A percentile compares a stretch with the other conserved stretches of the same genome.
Evolutionary conservation across 176 grass and related monocot species (phyloP).

Genomic region (Chrysopogon serrulatus): DNA sequence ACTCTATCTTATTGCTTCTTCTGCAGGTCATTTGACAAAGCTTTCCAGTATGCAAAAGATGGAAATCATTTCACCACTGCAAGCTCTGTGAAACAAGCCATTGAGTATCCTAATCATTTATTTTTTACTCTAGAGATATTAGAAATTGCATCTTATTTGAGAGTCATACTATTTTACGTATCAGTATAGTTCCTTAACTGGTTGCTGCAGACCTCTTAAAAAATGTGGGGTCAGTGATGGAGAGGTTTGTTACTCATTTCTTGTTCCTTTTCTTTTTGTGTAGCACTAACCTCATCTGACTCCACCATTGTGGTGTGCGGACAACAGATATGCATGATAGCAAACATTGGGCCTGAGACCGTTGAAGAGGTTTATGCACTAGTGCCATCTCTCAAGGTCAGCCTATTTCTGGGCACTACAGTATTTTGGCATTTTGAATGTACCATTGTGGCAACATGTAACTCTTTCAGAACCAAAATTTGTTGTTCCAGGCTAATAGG

Average conservation of each 20-base stretch:
- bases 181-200: constrained; percentile 52
- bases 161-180: background rate
- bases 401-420: constrained; percentile 24
- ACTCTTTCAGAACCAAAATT: background rate
- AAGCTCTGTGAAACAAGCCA: constrained; percentile 56
- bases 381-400: constrained; percentile 90
- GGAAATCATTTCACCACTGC: constrained; percentile 50
- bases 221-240: constrained; percentile 59
- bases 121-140: background rate
- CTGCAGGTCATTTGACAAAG: constrained; percentile 83
- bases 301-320: background rate
- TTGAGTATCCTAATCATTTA: constrained; percentile 74
- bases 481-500: constrained; percentile 45
- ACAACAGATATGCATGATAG: constrained; percentile 85
- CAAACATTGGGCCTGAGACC: constrained; percentile 73
- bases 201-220: constrained; percentile 67
- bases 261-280: background rate
- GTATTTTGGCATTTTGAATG: background rate
- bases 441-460: background rate
- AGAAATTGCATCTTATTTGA: constrained; percentile 2
- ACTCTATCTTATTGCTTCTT: constrained; percentile 18
- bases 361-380: constrained; percentile 90
- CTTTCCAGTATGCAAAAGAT: constrained; percentile 74
- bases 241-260: constrained; percentile 55
- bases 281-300: constrained; percentile 12